Base-by-base conservation (phyloP, 345 rosid species). In the Salix udensis region DNA sequence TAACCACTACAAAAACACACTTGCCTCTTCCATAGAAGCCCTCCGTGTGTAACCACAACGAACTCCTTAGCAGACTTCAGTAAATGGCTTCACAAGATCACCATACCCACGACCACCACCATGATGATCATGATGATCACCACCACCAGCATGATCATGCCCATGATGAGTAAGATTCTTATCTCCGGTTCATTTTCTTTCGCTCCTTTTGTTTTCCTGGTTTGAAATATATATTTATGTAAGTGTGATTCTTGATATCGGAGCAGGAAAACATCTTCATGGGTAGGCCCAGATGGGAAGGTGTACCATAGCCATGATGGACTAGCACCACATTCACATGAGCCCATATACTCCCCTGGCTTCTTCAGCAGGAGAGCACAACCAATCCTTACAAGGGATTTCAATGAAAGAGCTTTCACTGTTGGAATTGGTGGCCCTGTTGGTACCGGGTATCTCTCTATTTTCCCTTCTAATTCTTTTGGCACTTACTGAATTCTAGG, bases 381-480 rank as follows among this genome's bases (percentile, higher is more conserved):
- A 9, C 98, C 97, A 6, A 85, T 93, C 73, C 62, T 83, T 50
- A 76, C 81, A 69, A 88, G 99, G 76, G 86, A 91, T 85, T 93
- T 93, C 83, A 86, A 77, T 58, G 99, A 96, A 84, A 84, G 99
- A 81, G 99, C 98, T 70, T 93, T 96, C 79, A 96, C 97, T 39
- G 87, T 93, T 72, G 98, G 99, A 62, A 96, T 96, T 71, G 99
- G 98, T 31, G 98, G 99, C 46, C 99, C 96, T 76, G 98, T 93
- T 69, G 99, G 98, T 67, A 93, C 99, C 23, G 98, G 98, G 98
- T 94, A 91, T 71, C 46, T 55, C n/a, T 62, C 65, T 40, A 1
- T 30, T 72, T 65, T 67, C 62, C 70, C 50, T 70, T n/a, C 53
- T 74, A 23, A n/a, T 60, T 48, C 15, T 2, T 31, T 7, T 65